Percentiles rank a stretch among this genome's conserved stretches.
Evolutionary conservation across 768 basidiomycete species (phyloP).

Genomic region (Psilocybe tampanensis): DNA sequence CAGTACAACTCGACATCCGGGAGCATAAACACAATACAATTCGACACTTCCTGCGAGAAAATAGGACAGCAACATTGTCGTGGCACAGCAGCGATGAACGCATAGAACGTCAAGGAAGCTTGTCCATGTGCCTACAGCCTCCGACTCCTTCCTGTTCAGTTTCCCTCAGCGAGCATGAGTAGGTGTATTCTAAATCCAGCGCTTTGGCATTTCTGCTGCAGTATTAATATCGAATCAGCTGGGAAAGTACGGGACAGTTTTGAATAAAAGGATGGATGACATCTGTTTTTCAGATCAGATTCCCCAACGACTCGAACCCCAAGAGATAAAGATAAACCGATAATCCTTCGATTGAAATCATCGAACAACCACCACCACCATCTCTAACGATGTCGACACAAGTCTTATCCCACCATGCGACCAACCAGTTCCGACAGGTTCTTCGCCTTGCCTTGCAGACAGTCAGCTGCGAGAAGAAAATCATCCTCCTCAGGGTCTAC

Average conservation of each 20-base stretch:
- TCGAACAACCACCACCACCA: neutral
- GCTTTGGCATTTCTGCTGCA: neutral
- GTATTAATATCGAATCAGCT: neutral
- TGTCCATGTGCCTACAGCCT: neutral
- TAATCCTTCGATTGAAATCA: neutral
- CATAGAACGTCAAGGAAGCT: neutral
- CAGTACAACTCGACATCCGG: no score
- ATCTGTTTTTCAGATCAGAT: neutral
- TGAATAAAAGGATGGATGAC: neutral
- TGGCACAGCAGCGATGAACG: neutral
- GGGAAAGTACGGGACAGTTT: neutral
- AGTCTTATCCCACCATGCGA: constrained; percentile 3
- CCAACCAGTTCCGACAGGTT: constrained; percentile 14
- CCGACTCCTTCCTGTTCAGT: neutral
- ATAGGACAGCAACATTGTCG: neutral
- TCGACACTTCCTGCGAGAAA: neutral
- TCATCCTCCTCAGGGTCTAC: constrained; percentile 29
- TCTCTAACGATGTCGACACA: constrained; percentile 4
- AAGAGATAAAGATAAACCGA: no score
- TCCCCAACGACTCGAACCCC: neutral
- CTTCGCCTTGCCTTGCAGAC: constrained; percentile 30
- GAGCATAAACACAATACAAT: no score
- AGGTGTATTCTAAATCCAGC: neutral
- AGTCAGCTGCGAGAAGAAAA: constrained; percentile 26
- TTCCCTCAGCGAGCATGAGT: neutral